phyloP scores from a whole-genome alignment of 768 basidiomycete genomes.

The Trametes punicea region DNA sequence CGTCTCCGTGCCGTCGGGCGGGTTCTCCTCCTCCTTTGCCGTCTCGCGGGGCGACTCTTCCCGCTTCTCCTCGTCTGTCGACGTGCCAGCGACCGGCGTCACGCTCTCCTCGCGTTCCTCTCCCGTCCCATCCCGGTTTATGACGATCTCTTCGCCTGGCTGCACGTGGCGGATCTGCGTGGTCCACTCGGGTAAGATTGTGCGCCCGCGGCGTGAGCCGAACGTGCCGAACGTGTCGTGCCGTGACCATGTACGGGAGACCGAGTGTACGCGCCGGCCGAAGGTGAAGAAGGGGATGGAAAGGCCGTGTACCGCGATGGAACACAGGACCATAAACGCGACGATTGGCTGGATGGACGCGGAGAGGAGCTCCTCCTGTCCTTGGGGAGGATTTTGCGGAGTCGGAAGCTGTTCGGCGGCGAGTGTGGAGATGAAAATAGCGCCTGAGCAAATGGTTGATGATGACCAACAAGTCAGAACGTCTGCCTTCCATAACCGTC shows the following conservation, averaged over 20 bases:
- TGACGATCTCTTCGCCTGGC: constrained; percentile 73
- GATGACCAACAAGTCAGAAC: background rate
- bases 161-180: constrained; percentile 68
- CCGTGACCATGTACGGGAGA: constrained; percentile 88
- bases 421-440: constrained; percentile 89
- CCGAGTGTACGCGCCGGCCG: constrained; percentile 85
- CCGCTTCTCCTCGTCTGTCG: constrained; percentile 31
- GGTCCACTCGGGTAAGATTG: constrained; percentile 75
- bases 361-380: constrained; percentile 63
- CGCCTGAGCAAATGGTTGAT: constrained; percentile 45
- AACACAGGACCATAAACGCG: constrained; percentile 90
- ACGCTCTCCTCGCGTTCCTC: constrained; percentile 45
- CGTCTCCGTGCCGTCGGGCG: constrained; percentile 43
- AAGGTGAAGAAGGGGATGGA: constrained; percentile 96
- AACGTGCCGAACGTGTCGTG: constrained; percentile 45
- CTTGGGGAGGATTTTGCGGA: constrained; percentile 42
- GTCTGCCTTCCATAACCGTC: background rate
- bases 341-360: constrained; percentile 89
- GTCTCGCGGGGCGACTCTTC: constrained; percentile 11
- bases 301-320: constrained; percentile 83
- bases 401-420: constrained; percentile 60
- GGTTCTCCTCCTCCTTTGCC: constrained; percentile 28
- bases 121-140: constrained; percentile 66
- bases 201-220: constrained; percentile 22
- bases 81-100: constrained; percentile 32